phyloP scores from a whole-genome alignment of 208 protist species.

The Acanthamoeba culbertsoni region DNA sequence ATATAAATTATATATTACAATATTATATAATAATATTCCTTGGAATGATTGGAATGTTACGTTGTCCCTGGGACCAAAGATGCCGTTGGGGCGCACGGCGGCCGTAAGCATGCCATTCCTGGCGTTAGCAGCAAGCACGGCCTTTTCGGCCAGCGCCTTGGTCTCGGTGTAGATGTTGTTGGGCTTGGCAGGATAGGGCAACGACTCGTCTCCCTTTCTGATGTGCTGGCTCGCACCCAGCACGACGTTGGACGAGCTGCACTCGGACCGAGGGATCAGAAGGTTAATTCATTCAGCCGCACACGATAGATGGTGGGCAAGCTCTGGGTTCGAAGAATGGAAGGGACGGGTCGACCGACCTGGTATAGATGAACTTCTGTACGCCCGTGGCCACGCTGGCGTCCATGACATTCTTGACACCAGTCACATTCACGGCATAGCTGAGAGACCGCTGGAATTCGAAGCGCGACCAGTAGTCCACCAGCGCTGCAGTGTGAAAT shows the following conservation, averaged over 20 bases:
- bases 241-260: not conserved
- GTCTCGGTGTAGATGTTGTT: constrained; percentile 14
- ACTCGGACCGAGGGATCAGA: no score
- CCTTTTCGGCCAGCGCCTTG: constrained; percentile 30
- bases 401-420: not conserved
- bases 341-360: not conserved
- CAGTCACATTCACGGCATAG: constrained; percentile 9
- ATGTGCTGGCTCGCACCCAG: not conserved
- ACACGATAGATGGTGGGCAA: not conserved
- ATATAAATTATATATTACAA: not conserved
- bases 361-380: not conserved
- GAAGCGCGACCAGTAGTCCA: constrained; percentile 55
- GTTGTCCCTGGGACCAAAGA: constrained; percentile 40
- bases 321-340: not conserved
- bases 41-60: not conserved
- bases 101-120: not conserved
- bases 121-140: not conserved
- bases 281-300: no score
- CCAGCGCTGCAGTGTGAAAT: constrained; percentile 53
- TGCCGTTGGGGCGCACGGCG: not conserved
- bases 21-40: not conserved
- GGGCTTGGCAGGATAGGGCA: not conserved
- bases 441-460: not conserved
- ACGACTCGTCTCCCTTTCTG: not conserved
- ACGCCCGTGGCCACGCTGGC: not conserved